Base-by-base conservation (phyloP, 1,284 basidiomycete species). In the Tilletia indica region DNA sequence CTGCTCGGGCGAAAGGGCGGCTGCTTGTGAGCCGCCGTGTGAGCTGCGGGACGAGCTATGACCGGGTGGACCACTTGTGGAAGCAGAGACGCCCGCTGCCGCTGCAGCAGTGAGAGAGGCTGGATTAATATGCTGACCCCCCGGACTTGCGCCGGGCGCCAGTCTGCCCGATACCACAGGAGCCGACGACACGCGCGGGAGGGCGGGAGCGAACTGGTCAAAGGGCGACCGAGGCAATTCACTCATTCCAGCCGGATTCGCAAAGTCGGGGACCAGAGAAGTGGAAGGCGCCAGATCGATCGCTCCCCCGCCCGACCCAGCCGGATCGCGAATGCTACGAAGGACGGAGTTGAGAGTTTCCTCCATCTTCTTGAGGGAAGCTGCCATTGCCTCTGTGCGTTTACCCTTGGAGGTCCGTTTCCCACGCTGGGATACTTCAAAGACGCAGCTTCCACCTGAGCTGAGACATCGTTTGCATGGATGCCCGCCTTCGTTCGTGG, bases 401-500 rank as follows among this genome's bases (percentile, higher is more conserved):
- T 81, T 79, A 16, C 78, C 79, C 73, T 83, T 83, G 68, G 77
- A 80, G 68, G 78, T 77, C 70, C 82, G 83, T 49, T 82, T 83
- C 58, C 82, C 82, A 21, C 82, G 79, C 45, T 84, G 81, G 73
- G 78, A 80, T 68, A 82, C 82, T 42, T 81, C 78, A 49, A 84
- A 84, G 73, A 83, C 74, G 69, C 82, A 84, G 56, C 84, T 78
- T 77, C 78, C 72, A 21, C 78, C 75, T 68, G 77, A 76, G 72
- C 80, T 80, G 64, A 74, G 72, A 68, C 86, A 80, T 45, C 87
- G 86, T 76, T 94, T 94, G 86, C 94, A 97, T 0, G 94, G 93
- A 0, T 93, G 92, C 0, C 93, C 94, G n/a, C 61, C 61, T 39
- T 34, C 34, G 47, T 94, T 85, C 81, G 97, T 94, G 1, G 93